A percentile compares a stretch with the other conserved stretches of the same genome.
phyloP scores from a whole-genome alignment of 73 alveolate species.

The Effrenium voratum region DNA sequence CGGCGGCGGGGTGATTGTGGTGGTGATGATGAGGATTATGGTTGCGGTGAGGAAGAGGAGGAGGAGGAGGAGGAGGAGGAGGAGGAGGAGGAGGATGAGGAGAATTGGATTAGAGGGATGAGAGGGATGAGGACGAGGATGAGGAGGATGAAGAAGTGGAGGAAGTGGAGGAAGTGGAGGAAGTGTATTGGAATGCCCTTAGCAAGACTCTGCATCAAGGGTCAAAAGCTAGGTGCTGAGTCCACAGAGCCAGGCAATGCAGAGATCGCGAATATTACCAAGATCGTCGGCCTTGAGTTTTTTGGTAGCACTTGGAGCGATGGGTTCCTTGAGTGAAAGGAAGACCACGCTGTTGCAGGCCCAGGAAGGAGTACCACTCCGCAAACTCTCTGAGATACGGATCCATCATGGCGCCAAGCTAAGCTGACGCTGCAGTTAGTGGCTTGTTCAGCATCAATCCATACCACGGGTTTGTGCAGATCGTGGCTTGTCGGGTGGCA shows the following conservation, averaged over 20 bases:
- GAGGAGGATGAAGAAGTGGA: too few species aligned
- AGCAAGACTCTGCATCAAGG: too few species aligned
- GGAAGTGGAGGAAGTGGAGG: too few species aligned
- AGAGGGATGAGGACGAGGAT: too few species aligned
- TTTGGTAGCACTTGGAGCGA: background rate
- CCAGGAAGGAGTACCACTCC: conserved; percentile 97
- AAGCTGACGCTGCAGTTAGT: background rate
- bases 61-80: too few species aligned
- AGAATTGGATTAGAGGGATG: too few species aligned
- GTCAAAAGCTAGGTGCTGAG: too few species aligned
- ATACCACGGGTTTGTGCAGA: background rate
- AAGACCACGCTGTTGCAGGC: conserved; percentile 8
- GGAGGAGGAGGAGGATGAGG: too few species aligned
- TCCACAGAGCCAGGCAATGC: conserved; percentile 96
- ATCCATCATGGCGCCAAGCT: conserved; percentile 67
- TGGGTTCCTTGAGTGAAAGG: background rate
- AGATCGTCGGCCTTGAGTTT: conserved; percentile 98
- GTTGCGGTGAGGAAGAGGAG: too few species aligned
- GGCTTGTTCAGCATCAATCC: background rate
- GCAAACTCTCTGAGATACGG: conserved; percentile 94
- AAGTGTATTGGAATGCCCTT: too few species aligned
- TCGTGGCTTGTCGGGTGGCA: conserved; percentile 96
- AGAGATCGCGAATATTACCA: conserved; percentile 99
- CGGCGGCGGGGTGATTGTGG: too few species aligned
- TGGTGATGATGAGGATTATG: too few species aligned